Conservation (phyloP, 208 protist species). For the Wallacemonas sp. region DNA sequence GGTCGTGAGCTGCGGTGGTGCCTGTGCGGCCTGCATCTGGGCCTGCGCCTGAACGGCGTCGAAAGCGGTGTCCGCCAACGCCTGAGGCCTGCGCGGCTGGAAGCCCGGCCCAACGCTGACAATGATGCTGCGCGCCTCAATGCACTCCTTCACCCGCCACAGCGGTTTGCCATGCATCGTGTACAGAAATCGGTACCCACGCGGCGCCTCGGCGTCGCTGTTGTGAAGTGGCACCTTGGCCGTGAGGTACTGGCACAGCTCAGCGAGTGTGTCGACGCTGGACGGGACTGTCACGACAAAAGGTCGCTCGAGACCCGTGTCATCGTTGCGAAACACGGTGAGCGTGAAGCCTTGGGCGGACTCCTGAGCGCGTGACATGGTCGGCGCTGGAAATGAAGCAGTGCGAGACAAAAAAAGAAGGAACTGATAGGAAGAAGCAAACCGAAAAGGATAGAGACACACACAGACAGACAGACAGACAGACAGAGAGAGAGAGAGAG, state of each 20-base stretch:
- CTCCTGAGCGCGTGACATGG: no score
- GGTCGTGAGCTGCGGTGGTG: neutral
- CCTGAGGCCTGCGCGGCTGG: slow-evolving; percentile 25
- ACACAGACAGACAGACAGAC: no score
- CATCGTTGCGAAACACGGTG: slow-evolving; percentile 63
- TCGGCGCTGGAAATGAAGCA: no score
- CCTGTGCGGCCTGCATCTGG: neutral
- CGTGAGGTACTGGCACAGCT: slow-evolving; percentile 59
- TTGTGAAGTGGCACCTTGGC: slow-evolving; percentile 27
- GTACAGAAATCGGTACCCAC: slow-evolving; percentile 80
- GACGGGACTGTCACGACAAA: slow-evolving; percentile 34
- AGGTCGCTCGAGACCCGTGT: slow-evolving; percentile 48
- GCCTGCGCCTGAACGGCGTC: neutral
- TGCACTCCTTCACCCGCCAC: slow-evolving; percentile 72
- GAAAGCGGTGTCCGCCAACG: slow-evolving; percentile 6
- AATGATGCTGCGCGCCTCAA: slow-evolving; percentile 54
- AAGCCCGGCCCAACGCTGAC: slow-evolving; percentile 67
- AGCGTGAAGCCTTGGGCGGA: slow-evolving; percentile 8
- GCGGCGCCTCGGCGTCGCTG: neutral
- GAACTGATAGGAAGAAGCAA: no score
- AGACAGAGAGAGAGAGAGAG: no score
- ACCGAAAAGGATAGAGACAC: no score
- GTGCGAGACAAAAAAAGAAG: no score
- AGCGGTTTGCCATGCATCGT: slow-evolving; percentile 58
- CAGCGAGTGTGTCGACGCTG: slow-evolving; percentile 61